Base-by-base conservation (phyloP, 371 early-diverging fungal genomes). In the Basidiobolus meristosporus region DNA sequence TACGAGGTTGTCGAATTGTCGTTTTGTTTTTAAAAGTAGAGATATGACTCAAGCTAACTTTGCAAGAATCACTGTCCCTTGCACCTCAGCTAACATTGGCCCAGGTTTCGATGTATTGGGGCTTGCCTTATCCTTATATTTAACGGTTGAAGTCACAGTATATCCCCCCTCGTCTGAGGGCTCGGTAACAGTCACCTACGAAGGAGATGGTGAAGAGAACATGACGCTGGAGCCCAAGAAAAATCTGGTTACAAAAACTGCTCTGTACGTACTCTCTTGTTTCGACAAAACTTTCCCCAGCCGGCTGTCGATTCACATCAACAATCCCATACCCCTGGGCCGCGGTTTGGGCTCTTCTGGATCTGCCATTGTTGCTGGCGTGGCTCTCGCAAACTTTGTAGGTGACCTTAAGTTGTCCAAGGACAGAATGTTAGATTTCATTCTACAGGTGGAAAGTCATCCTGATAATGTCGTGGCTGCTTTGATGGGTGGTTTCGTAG, bases 61-160 rank as follows among this genome's bases (percentile, higher is more conserved):
- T 9, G 26, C 26, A 26, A 26, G 26, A 26, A 36, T 36, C 21
- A 36, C 36, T 19, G 89, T 93, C 28, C 96, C 98, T 0, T 81
- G 82, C 31, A 88, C 93, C 6, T 77, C 93, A 7, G 83, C 98
- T 45, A 97, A 97, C 59, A 73, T 97, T 42, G 98, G 98, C 7
- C 93, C 95, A 6, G 96, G 96, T 22, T 97, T 90, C 48, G 96
- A 96, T 59, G 78, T 78, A 19, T 68, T 96, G 38, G 98, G 98
- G 31, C 66, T 89, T 14, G 81, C 90, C 6, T 72, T 90, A 23
- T 79, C 83, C 3, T 63, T 91, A 30, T 77, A 79, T 56, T 62
- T 95, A 42, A 68, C 70, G 1, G 56, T 97, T 15, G 65, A 68
- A 26, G 78, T 72, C 3, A 48, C 53, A 15, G 47, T 60, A 5